Conservation (phyloP, 176 grass and related monocot species). For the Avena atlantica region DNA sequence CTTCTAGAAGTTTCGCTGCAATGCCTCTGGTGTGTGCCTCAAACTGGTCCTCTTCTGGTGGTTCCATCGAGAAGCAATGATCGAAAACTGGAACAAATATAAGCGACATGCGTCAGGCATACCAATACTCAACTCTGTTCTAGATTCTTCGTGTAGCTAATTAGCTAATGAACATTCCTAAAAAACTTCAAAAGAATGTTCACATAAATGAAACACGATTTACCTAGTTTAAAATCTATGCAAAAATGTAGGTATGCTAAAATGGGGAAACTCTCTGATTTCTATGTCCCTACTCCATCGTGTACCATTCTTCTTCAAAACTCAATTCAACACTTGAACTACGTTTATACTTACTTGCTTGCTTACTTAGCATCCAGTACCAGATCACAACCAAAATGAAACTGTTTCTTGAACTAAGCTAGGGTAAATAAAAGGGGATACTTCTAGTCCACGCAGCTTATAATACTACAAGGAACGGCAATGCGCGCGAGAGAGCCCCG, state of each 20-base stretch:
- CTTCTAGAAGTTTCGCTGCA: conserved; percentile 57
- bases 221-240: not conserved
- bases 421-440: conserved; percentile 4
- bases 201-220: not conserved
- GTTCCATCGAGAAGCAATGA: conserved; percentile 75
- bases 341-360: not conserved
- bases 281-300: not conserved
- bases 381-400: conserved; percentile 5
- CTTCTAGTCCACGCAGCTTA: conserved; percentile 9
- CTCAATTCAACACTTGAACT: not conserved
- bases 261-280: not conserved
- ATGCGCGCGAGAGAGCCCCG: conserved; percentile 35
- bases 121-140: not conserved
- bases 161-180: not conserved
- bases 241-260: not conserved
- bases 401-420: conserved; percentile 3
- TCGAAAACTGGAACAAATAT: conserved; percentile 75
- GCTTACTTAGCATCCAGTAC: not conserved
- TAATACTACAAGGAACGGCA: conserved; percentile 7
- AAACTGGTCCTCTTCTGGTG: conserved; percentile 55
- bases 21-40: conserved; percentile 66
- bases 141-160: not conserved
- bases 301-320: not conserved
- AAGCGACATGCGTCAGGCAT: conserved; percentile 36
- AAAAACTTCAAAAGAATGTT: not conserved